Evolutionary conservation across 768 basidiomycete species (phyloP).

Genomic region (Hebeloma cylindrosporum): DNA sequence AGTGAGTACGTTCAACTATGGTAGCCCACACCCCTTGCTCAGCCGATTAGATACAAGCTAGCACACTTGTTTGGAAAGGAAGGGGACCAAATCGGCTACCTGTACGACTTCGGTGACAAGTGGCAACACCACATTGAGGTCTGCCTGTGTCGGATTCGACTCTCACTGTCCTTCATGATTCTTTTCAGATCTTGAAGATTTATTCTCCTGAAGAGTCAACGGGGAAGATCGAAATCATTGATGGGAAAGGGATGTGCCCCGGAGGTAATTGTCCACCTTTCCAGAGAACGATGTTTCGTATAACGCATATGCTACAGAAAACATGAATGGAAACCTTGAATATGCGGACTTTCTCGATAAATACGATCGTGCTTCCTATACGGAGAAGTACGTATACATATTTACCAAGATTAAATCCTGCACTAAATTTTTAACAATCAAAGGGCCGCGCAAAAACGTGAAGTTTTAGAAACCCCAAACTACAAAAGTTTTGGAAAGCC

Average conservation of each 20-base stretch:
- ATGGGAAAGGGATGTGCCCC: constrained; percentile 28
- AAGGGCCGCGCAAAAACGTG: constrained; percentile 26
- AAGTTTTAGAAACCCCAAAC: constrained; percentile 29
- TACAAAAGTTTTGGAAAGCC: constrained; percentile 29
- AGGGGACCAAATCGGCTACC: constrained; percentile 30
- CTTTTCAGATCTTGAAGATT: constrained; percentile 21
- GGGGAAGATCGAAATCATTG: constrained; percentile 26
- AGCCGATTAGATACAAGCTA: constrained; percentile 19
- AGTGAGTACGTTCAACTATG: constrained; percentile 11
- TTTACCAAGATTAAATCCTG: neutral
- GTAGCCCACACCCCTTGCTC: neutral
- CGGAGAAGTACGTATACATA: constrained; percentile 11
- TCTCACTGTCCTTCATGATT: neutral
- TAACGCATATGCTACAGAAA: constrained; percentile 17
- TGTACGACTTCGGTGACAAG: constrained; percentile 37
- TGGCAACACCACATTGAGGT: constrained; percentile 32
- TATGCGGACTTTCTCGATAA: constrained; percentile 23
- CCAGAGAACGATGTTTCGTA: neutral
- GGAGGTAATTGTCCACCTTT: constrained; percentile 17
- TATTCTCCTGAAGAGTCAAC: constrained; percentile 26
- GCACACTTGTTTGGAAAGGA: constrained; percentile 31
- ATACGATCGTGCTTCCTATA: constrained; percentile 15
- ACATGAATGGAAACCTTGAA: constrained; percentile 24
- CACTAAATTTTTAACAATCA: neutral
- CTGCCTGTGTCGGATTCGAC: neutral